phyloP scores from a whole-genome alignment of 805 yeast genomes.

The Suhomyces canberraensis region DNA sequence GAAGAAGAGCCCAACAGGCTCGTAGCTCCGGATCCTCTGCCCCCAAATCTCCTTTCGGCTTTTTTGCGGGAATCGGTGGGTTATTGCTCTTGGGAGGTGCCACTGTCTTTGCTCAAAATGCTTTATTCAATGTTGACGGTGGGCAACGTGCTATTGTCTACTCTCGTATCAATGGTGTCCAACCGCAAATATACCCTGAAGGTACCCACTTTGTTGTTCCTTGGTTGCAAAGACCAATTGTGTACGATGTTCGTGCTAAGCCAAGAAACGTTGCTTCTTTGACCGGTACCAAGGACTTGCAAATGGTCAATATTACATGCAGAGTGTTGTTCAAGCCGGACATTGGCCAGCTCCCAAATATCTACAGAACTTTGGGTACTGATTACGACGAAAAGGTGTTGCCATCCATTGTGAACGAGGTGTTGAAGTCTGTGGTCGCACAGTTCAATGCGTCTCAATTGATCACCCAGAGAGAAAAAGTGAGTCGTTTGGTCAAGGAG shows the following conservation, averaged over 20 bases:
- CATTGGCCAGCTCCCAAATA: slow-evolving; percentile 69
- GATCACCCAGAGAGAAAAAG: slow-evolving; percentile 98
- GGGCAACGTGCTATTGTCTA: slow-evolving; percentile 97
- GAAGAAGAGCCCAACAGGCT: slow-evolving; percentile 35
- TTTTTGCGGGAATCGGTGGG: slow-evolving; percentile 43
- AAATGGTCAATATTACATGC: slow-evolving; percentile 99
- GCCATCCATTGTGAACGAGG: slow-evolving; percentile 98
- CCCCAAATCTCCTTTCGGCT: slow-evolving; percentile 35
- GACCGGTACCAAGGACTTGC: slow-evolving; percentile 97
- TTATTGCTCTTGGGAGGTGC: slow-evolving; percentile 39
- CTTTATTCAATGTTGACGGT: slow-evolving; percentile 78
- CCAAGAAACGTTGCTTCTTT: slow-evolving; percentile 94
- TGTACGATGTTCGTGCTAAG: slow-evolving; percentile 94
- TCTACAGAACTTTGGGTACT: slow-evolving; percentile 87
- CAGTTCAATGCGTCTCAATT: slow-evolving; percentile 98
- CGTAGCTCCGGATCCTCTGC: slow-evolving; percentile 23
- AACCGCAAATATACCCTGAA: slow-evolving; percentile 77
- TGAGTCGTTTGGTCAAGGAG: slow-evolving; percentile 86
- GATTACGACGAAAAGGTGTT: slow-evolving; percentile 97
- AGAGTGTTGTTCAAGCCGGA: slow-evolving; percentile 93
- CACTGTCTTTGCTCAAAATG: slow-evolving; percentile 40
- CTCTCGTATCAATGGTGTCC: slow-evolving; percentile 82
- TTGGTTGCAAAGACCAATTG: slow-evolving; percentile 89
- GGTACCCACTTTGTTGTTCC: slow-evolving; percentile 95
- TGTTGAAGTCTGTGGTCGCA: slow-evolving; percentile 92